A percentile compares a stretch with the other conserved stretches of the same genome.
These are phyloP conservation scores for Antitrichia curtipendula DNA, from an alignment of 225 moss, liverwort and hornwort species.

Conservation along the genomic window DNA sequence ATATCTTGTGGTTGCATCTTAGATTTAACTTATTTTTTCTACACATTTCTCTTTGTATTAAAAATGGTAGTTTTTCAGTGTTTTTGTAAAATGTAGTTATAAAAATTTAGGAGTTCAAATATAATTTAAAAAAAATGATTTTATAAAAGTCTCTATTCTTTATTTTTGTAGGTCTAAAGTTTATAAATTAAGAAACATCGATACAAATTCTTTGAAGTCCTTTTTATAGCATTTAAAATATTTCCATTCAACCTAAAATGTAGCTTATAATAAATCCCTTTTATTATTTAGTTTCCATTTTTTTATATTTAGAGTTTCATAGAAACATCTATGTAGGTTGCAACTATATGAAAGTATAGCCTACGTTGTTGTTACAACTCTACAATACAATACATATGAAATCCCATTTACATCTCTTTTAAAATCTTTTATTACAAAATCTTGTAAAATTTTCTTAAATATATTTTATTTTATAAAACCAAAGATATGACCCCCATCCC, in stretches of 20 bases:
- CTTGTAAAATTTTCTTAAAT: no score
- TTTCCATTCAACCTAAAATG: not conserved
- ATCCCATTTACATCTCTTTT: not conserved
- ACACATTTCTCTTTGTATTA: not conserved
- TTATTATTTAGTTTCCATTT: not conserved
- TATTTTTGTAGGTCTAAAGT: not conserved
- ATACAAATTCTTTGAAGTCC: not conserved
- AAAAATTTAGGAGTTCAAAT: not conserved
- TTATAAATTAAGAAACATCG: not conserved
- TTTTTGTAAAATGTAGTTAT: not conserved
- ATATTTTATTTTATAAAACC: not conserved
- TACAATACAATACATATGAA: not conserved
- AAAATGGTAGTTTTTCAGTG: no score
- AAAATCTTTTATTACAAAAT: not conserved
- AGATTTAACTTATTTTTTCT: not conserved
- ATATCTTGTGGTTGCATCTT: not conserved
- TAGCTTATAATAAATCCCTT: not conserved
- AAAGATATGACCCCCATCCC: accelerated
- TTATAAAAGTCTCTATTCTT: no score
- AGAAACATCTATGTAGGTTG: not conserved
- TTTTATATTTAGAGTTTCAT: not conserved
- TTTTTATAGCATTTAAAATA: not conserved
- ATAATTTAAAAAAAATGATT: no score
- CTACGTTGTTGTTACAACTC: not conserved
- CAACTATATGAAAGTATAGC: not conserved